Percentiles rank a stretch among this genome's conserved stretches.
Conservation (phyloP, 352 stramenopile species). For the Phytophthora sansomeana region DNA sequence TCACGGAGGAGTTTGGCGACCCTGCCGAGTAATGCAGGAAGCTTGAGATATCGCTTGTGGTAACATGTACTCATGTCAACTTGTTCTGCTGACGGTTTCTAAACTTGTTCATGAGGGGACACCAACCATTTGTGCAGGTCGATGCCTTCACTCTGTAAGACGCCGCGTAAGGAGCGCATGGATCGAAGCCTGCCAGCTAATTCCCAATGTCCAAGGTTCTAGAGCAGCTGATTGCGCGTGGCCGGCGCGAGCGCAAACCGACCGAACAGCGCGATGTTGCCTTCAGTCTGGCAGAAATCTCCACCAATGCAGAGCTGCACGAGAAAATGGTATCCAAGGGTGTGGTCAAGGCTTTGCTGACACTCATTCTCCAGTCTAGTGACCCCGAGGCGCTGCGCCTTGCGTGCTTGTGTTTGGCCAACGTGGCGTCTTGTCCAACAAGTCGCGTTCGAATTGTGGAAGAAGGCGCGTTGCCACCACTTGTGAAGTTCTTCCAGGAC, state of each 20-base stretch:
- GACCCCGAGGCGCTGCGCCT: conserved; percentile 95
- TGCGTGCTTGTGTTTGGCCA: conserved; percentile 95
- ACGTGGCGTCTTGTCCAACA: conserved; percentile 89
- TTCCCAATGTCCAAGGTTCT: conserved; percentile 92
- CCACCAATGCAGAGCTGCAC: conserved; percentile 93
- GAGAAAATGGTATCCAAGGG: conserved; percentile 96
- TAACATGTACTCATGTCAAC: conserved; percentile 24
- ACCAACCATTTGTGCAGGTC: conserved; percentile 7
- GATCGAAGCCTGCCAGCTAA: background rate
- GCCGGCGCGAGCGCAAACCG: conserved; percentile 93
- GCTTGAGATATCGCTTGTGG: conserved; percentile 9
- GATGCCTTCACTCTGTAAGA: conserved; percentile 14
- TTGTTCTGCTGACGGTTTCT: conserved; percentile 36
- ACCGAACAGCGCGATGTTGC: conserved; percentile 96
- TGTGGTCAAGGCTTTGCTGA: conserved; percentile 92
- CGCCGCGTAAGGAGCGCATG: background rate
- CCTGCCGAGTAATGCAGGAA: conserved; percentile 23
- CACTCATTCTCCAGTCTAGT: conserved; percentile 91
- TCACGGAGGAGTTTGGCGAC: conserved; percentile 67
- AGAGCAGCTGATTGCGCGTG: conserved; percentile 96
- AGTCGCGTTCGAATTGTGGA: conserved; percentile 95
- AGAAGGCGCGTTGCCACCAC: conserved; percentile 87
- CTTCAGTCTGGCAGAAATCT: conserved; percentile 97
- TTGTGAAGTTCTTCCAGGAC: conserved; percentile 93
- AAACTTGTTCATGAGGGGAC: conserved; percentile 27